A percentile compares a stretch with the other conserved stretches of the same genome.
Conservation (phyloP, 2,329 filamentous ascomycete species). For the Chaetomiaceae sp. region DNA sequence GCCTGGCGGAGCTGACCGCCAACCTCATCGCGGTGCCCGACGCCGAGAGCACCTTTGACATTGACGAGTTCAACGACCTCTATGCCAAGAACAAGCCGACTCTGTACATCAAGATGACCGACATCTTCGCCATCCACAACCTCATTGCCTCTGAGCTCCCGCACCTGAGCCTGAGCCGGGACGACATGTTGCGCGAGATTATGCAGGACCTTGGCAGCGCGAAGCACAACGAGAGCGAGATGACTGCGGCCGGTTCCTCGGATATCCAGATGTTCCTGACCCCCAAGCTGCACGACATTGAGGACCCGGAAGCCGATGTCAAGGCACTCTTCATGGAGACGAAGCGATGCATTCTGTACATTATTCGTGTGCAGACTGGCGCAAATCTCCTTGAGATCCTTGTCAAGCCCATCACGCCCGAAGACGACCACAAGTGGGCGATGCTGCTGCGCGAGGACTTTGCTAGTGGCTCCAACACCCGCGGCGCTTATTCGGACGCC, state of each 20-base stretch:
- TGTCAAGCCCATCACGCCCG: constrained; percentile 77
- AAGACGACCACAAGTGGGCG: constrained; percentile 89
- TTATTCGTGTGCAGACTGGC: constrained; percentile 92
- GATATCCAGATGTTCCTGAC: constrained; percentile 90
- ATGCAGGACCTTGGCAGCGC: constrained; percentile 91
- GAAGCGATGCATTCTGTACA: constrained; percentile 94
- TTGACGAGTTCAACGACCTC: constrained; percentile 97
- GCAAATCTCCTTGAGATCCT: constrained; percentile 92
- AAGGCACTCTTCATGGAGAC: constrained; percentile 97
- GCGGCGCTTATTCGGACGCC: constrained; percentile 83
- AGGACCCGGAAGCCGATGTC: constrained; percentile 87
- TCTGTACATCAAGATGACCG: constrained; percentile 97
- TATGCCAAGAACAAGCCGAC: constrained; percentile 96
- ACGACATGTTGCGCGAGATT: constrained; percentile 86
- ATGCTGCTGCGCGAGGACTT: constrained; percentile 79
- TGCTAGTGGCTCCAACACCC: constrained; percentile 59
- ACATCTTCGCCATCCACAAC: constrained; percentile 94
- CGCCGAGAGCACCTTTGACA: constrained; percentile 89
- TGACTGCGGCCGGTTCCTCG: constrained; percentile 77
- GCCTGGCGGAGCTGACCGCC: constrained; percentile 70
- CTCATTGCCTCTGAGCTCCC: constrained; percentile 76
- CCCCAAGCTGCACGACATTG: constrained; percentile 81
- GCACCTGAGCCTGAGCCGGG: constrained; percentile 70
- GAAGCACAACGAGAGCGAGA: constrained; percentile 92
- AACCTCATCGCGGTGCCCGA: constrained; percentile 79